Percentiles rank a stretch among this genome's conserved stretches.
Conservation (phyloP, 169 alveolate genomes). For the Toxoplasma gondii region DNA sequence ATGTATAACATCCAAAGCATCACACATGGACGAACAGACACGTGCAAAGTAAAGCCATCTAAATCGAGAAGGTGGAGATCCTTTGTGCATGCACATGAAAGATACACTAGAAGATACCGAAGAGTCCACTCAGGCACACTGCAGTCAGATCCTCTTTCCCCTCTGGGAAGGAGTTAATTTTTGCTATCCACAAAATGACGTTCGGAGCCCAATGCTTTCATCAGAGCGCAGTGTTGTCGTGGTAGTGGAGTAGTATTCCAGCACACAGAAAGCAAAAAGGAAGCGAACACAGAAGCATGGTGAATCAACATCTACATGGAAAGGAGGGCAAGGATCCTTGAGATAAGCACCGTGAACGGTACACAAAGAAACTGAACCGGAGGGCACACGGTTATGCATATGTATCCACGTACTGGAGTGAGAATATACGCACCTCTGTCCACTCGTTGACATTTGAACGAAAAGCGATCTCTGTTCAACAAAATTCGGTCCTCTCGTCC, state of each 20-base stretch:
- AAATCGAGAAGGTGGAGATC: too few relatives aligned
- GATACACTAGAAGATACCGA: neutral
- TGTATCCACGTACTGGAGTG: too few relatives aligned
- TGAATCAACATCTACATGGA: neutral
- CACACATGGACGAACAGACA: neutral
- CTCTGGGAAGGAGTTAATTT: neutral
- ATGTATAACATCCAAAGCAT: neutral
- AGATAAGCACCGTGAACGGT: neutral
- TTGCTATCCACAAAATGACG: neutral
- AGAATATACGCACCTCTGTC: too few relatives aligned
- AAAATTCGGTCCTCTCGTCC: too few relatives aligned
- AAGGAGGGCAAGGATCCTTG: neutral
- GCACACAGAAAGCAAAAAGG: neutral
- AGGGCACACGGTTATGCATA: too few relatives aligned
- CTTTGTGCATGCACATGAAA: neutral
- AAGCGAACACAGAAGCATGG: neutral
- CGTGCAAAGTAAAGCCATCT: neutral
- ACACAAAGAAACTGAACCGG: neutral
- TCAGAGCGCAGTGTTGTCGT: neutral
- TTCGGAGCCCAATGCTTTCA: conserved; percentile 51
- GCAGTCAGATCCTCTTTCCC: neutral
- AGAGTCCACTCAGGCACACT: neutral
- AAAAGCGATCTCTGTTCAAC: too few relatives aligned
- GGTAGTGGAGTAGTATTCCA: neutral
- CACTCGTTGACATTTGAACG: too few relatives aligned